Evolutionary conservation across 306 rosid genomes (phyloP).

Genomic region (Glycine soja): DNA sequence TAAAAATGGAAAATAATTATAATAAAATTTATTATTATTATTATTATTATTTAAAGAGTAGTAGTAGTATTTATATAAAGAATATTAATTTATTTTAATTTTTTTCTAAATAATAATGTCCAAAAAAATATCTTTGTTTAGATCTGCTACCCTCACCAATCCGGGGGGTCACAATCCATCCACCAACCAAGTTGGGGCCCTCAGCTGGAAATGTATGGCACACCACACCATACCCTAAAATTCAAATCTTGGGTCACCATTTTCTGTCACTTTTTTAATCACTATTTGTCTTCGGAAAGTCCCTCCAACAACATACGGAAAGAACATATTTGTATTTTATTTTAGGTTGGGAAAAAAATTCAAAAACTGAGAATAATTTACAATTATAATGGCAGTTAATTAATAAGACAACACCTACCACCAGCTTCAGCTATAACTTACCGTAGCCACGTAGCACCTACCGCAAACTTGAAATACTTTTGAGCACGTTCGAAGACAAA

Average conservation of each 20-base stretch:
- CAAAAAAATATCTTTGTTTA: not conserved
- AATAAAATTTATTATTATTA: no score
- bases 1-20: no score
- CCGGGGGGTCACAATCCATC: not conserved
- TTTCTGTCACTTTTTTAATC: not conserved
- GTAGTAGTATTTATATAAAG: no score
- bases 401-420: not conserved
- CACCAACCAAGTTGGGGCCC: conserved; percentile 47
- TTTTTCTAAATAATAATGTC: no score
- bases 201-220: not conserved
- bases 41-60: no score
- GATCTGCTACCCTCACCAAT: conserved; percentile 8
- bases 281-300: not conserved
- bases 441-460: not conserved
- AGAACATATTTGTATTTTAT: not conserved
- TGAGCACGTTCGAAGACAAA: not conserved
- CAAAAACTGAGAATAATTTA: not conserved
- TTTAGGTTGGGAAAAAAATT: not conserved
- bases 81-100: no score
- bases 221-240: not conserved
- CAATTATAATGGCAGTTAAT: not conserved
- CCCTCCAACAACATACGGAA: not conserved
- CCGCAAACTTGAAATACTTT: not conserved
- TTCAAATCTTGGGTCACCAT: conserved; percentile 3
- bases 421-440: not conserved